Evolutionary conservation across 352 stramenopile species (phyloP), one percentile per base, ranked within the genome.

Genomic region (Pythium aquatile): DNA sequence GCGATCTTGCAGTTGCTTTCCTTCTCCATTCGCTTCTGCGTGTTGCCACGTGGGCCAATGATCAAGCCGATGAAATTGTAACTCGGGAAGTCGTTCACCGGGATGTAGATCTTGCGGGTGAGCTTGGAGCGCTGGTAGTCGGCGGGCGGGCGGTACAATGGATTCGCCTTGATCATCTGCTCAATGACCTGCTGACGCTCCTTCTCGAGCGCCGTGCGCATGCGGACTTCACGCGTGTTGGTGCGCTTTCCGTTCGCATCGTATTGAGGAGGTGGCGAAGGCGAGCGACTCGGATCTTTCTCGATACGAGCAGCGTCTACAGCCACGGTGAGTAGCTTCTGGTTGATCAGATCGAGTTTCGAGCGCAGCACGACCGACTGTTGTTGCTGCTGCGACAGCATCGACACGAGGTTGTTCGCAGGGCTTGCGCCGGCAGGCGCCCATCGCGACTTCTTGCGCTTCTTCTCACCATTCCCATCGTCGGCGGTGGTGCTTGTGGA

Each of bases 51-150:
- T 3, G 98, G 97, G 13, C 97, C 98, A 58, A 99, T 99, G 74
- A 99, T 99, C 33, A 99, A 75, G 3, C 96, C 97, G 53, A 99
- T 99, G 75, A 99, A 99, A 76, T 99, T 99, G 82, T 99, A 99
- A 5, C 87, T 96, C 0, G 98, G 98, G 83, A 97, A 98, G 44
- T 99, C 92, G 46, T 98, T 96, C 44, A 98, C 81, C 0, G 97
- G 97, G 73, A 99, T 99, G 67, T 97, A 97, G 62, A 99, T 95
- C 79, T 99, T 99, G 40, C 94, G 91, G 51, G 79, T 88, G 55
- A 98, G 81, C 78, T 98, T 99, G 61, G 93, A 81, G 55, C 89
- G 93, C 55, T 94, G 83, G 65, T 98, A 95, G 63, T 96, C 88
- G 0, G 88, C 78, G 6, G 90, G 88, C 14, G 85, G 87, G 5